Base-by-base conservation (phyloP, 2,329 filamentous ascomycete genomes). In the Mollisia scopiformis region DNA sequence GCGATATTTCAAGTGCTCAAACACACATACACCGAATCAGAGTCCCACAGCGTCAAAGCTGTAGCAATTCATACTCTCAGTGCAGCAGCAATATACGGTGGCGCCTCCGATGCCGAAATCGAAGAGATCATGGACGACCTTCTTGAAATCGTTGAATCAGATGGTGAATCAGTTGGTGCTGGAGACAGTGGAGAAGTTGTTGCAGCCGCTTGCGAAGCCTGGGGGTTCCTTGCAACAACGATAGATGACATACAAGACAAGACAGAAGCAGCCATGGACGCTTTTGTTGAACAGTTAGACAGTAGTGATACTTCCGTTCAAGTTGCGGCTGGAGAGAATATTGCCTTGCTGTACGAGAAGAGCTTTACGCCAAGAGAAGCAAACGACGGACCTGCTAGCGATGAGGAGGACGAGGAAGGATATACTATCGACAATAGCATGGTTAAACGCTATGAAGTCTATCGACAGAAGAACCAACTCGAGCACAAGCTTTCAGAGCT, bases 321-420 rank as follows among this genome's bases (percentile, higher is more conserved):
- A 68, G 84, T 90, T 51, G 87, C 89, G 0, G 86, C 88, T 1
- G 89, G 88, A 16, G 87, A 91, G 71, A 88, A 88, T 69, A 90
- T 92, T 65, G 89, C 89, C 0, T 75, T 91, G 1, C 75, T 91
- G 1, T 91, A 86, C 71, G 89, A 92, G 71, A 90, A 90, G 73
- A 89, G 63, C 62, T 77, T 65, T 6, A 76, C 75, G 2, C 72
- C 76, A 31, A 73, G 75, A 14, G 81, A 84, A 41, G 78, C 80
- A 1, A 77, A 79, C 6, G 76, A 78, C 27, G 76, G 74, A 6
- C 75, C 77, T 1, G 74, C 71, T 6, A 80, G 81, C 35, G 77
- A 80, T 3, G 76, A 80, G 46, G 74, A 77, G 19, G 75, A 77
- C 23, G 70, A 75, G 19, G 68, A 75, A 23, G 71, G 67, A 11